Conservation (phyloP, 768 basidiomycete genomes). For the Russula olivacea region DNA sequence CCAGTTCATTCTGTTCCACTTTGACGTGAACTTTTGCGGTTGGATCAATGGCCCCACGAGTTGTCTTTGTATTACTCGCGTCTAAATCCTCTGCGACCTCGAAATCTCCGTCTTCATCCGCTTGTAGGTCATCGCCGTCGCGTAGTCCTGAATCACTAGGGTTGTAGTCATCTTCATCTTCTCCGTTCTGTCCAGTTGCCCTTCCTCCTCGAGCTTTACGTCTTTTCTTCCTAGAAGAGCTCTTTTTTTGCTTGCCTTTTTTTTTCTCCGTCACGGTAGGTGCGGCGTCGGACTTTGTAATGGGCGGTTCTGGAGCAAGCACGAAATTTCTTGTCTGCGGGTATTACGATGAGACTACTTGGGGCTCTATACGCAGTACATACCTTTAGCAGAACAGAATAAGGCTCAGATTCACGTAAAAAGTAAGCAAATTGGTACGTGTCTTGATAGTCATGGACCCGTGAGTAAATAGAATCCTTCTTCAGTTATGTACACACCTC, state of each 20-base stretch:
- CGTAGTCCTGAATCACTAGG: not conserved
- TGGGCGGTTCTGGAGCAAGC: conserved; percentile 25
- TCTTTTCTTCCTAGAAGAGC: conserved; percentile 13
- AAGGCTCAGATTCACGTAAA: conserved; percentile 73
- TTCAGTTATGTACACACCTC: conserved; percentile 46
- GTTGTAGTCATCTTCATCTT: not conserved
- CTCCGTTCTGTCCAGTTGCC: not conserved
- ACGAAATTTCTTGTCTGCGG: conserved; percentile 41
- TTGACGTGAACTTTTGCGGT: conserved; percentile 1
- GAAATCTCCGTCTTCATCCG: not conserved
- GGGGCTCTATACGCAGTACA: not conserved
- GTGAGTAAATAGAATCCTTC: conserved; percentile 6
- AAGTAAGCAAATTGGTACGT: conserved; percentile 91
- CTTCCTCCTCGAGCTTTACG: not conserved
- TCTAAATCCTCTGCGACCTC: not conserved
- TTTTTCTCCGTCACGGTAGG: conserved; percentile 1
- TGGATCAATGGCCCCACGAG: not conserved
- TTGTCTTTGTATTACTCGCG: not conserved
- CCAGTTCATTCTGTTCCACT: conserved; percentile 9
- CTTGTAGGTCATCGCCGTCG: not conserved
- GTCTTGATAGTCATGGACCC: conserved; percentile 39
- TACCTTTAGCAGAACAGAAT: conserved; percentile 80
- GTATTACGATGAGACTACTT: conserved; percentile 3
- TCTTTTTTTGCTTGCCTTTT: conserved; percentile 24
- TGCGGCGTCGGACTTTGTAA: conserved; percentile 20